A percentile compares a stretch with the other conserved stretches of the same genome.
Evolutionary conservation across 2,329 filamentous ascomycete genomes (phyloP).

Genomic region (Hymenotorrendiella dingleyae): DNA sequence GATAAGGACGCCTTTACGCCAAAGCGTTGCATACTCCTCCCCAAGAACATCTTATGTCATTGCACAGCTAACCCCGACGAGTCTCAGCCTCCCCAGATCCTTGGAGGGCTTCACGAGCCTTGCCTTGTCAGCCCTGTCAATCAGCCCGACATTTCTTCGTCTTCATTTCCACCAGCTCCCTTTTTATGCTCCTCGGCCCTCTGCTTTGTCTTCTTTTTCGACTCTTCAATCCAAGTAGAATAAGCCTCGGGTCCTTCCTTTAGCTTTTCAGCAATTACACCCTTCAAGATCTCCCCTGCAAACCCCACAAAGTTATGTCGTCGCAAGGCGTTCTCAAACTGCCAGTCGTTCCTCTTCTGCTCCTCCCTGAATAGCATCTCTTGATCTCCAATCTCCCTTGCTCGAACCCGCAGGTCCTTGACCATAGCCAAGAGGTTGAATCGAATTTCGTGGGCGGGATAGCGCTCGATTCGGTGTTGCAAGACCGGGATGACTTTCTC

Average conservation of each 20-base stretch:
- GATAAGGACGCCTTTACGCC: neutral
- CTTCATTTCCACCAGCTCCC: constrained; percentile 24
- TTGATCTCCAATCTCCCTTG: constrained; percentile 73
- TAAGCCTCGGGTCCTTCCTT: constrained; percentile 60
- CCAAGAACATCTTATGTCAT: constrained; percentile 11
- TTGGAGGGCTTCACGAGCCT: no score
- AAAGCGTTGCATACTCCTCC: constrained; percentile 7
- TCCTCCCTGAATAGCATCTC: constrained; percentile 76
- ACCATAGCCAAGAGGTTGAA: constrained; percentile 96
- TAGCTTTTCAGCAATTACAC: constrained; percentile 71
- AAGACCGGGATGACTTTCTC: constrained; percentile 81
- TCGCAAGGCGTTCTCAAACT: constrained; percentile 89
- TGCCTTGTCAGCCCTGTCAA: neutral
- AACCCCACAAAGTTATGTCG: constrained; percentile 97
- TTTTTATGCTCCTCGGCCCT: constrained; percentile 26
- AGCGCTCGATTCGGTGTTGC: constrained; percentile 74
- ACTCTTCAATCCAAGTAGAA: constrained; percentile 66
- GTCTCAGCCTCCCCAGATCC: neutral
- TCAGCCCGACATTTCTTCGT: constrained; percentile 30
- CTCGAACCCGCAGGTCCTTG: constrained; percentile 70
- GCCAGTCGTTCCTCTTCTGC: constrained; percentile 78
- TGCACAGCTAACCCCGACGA: constrained; percentile 4
- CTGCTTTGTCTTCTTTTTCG: constrained; percentile 50
- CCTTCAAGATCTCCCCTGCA: constrained; percentile 82
- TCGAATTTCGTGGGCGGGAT: constrained; percentile 80